Evolutionary conservation across 495 filamentous ascomycete species (phyloP).

Genomic region (Immersiella caudata): DNA sequence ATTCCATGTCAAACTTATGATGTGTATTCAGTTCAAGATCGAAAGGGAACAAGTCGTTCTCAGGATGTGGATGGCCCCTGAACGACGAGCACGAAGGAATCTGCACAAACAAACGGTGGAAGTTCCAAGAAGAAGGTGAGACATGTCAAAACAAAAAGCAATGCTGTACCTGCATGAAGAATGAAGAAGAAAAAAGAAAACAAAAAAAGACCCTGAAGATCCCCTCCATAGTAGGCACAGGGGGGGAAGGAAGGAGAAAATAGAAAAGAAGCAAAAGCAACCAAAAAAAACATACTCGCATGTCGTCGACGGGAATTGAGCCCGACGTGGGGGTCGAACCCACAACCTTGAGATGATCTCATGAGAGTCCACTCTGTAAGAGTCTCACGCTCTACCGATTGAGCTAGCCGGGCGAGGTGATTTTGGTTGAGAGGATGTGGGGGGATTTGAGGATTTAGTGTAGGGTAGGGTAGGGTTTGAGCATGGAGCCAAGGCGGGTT

Average conservation of each 20-base stretch:
- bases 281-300: neutral
- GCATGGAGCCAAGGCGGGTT: neutral
- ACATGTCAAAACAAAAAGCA: too few species aligned
- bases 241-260: neutral
- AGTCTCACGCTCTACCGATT: constrained; percentile 86
- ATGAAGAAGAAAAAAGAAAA: too few species aligned
- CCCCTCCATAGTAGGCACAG: too few species aligned
- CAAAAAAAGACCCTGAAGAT: too few species aligned
- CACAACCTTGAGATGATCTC: neutral
- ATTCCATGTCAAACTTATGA: too few species aligned
- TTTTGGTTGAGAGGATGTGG: neutral
- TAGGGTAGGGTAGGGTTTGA: neutral
- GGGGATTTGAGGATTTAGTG: neutral
- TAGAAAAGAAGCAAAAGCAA: neutral
- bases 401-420: constrained; percentile 61
- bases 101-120: too few species aligned
- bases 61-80: too few species aligned
- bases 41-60: too few species aligned
- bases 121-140: too few species aligned
- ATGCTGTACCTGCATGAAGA: too few species aligned
- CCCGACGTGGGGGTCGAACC: neutral
- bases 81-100: too few species aligned
- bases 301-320: neutral
- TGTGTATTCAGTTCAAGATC: too few species aligned
- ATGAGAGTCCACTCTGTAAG: neutral